phyloP scores from a whole-genome alignment of 192 early-diverging fungal genomes.

The Ambispora gerdemannii region DNA sequence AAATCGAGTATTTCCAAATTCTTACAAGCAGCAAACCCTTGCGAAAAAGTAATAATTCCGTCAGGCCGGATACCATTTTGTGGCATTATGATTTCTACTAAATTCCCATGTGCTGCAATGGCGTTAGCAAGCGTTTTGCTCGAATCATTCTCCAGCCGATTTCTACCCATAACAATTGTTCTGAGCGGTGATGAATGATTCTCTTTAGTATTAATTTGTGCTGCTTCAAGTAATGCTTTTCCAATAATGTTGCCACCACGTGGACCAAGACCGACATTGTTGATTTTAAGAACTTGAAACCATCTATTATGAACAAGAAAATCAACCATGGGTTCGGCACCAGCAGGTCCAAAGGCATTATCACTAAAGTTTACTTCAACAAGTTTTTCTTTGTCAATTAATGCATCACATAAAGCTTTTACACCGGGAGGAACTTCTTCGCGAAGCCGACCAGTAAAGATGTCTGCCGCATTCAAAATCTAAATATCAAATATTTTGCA shows the following conservation, averaged over 20 bases:
- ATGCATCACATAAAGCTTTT: conserved; percentile 77
- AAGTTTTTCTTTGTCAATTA: conserved; percentile 74
- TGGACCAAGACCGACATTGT: conserved; percentile 97
- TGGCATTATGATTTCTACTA: conserved; percentile 86
- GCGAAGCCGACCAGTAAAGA: conserved; percentile 90
- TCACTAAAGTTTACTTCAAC: conserved; percentile 85
- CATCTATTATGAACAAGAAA: conserved; percentile 80
- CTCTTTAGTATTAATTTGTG: conserved; percentile 64
- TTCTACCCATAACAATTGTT: conserved; percentile 86
- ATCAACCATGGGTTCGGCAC: conserved; percentile 81
- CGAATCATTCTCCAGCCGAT: conserved; percentile 88
- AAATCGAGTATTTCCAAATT: conserved; percentile 77
- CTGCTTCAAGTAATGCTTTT: conserved; percentile 73
- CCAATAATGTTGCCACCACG: conserved; percentile 86
- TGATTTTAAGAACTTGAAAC: conserved; percentile 82
- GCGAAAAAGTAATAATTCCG: conserved; percentile 74
- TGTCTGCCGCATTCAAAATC: conserved; percentile 85
- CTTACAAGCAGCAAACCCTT: conserved; percentile 63
- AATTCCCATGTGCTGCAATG: conserved; percentile 70
- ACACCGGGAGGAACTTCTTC: conserved; percentile 85
- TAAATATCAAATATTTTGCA: conserved; percentile 42
- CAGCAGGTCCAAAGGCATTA: conserved; percentile 98
- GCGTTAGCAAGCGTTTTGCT: conserved; percentile 74
- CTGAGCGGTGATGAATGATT: conserved; percentile 65
- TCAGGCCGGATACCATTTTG: conserved; percentile 98